Evolutionary conservation across 1,284 basidiomycete species (phyloP).

Genomic region (Phylloboletellus chloephorus): DNA sequence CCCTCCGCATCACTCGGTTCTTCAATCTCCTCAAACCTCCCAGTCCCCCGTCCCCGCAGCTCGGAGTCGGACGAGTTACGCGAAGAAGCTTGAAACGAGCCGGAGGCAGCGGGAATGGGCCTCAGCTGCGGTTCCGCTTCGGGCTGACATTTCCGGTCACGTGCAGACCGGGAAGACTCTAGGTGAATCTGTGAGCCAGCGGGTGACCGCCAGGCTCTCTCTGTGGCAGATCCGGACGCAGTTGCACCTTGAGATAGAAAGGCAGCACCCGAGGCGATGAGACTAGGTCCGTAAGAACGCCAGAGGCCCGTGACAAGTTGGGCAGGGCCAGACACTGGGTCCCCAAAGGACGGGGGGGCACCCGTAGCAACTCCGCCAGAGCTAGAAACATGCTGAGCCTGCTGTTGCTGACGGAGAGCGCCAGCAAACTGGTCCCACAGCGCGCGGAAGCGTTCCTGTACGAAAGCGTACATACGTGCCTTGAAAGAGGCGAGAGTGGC

Average conservation of each 20-base stretch:
- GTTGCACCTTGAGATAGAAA: conserved; percentile 48
- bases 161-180: conserved; percentile 21
- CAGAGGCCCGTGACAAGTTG: conserved; percentile 63
- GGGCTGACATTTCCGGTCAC: conserved; percentile 46
- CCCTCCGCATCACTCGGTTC: conserved; percentile 62
- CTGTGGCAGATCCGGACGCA: conserved; percentile 28
- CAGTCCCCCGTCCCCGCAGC: conserved; percentile 40
- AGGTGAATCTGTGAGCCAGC: conserved; percentile 25
- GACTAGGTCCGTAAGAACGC: conserved; percentile 67
- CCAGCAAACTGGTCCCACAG: conserved; percentile 58
- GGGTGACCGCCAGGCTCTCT: conserved; percentile 23
- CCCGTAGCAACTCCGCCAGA: conserved; percentile 28
- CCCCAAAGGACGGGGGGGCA: conserved; percentile 44
- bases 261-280: conserved; percentile 60
- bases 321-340: conserved; percentile 57
- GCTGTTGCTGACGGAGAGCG: conserved; percentile 38
- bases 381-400: conserved; percentile 20
- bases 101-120: conserved; percentile 34
- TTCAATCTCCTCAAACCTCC: conserved; percentile 58
- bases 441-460: conserved; percentile 57
- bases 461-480: conserved; percentile 52
- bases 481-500: conserved; percentile 60
- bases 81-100: conserved; percentile 30
- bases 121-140: conserved; percentile 43
- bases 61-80: conserved; percentile 38